These are phyloP conservation scores for Cutaneotrichosporon cyanovorans DNA, from an alignment of 1,284 basidiomycete genomes.

Conservation along the genomic window DNA sequence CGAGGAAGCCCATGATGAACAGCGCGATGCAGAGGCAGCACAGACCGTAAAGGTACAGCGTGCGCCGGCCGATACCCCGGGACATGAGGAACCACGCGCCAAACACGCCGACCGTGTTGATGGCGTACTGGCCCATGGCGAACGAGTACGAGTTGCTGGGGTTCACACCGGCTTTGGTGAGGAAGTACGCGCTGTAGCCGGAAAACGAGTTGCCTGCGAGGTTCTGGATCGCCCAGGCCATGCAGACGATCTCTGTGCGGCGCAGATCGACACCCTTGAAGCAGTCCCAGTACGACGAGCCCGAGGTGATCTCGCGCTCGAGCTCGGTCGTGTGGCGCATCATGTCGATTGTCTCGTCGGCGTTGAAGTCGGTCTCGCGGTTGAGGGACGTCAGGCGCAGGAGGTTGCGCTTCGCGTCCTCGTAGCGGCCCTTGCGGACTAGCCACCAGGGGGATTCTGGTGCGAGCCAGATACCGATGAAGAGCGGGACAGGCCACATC, in stretches of 20 bases:
- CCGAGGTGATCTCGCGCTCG: slow-evolving; percentile 30
- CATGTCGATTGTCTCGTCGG: slow-evolving; percentile 47
- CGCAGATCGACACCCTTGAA: slow-evolving; percentile 44
- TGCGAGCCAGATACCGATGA: slow-evolving; percentile 30
- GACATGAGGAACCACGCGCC: slow-evolving; percentile 45
- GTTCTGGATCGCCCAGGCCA: slow-evolving; percentile 39
- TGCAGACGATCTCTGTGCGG: slow-evolving; percentile 43
- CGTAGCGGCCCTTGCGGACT: slow-evolving; percentile 30
- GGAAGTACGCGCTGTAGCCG: slow-evolving; percentile 42
- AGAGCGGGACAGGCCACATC: slow-evolving; percentile 36
- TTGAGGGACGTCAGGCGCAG: slow-evolving; percentile 37
- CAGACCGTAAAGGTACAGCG: slow-evolving; percentile 49
- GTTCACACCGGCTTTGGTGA: slow-evolving; percentile 44
- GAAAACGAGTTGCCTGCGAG: slow-evolving; percentile 37
- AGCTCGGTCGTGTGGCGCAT: slow-evolving; percentile 40
- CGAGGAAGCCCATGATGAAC: slow-evolving; percentile 49
- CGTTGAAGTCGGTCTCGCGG: slow-evolving; percentile 40
- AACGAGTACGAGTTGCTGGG: slow-evolving; percentile 43
- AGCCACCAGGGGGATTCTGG: slow-evolving; percentile 27
- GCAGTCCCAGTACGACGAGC: slow-evolving; percentile 47
- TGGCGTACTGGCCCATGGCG: slow-evolving; percentile 41
- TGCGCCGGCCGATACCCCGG: slow-evolving; percentile 43
- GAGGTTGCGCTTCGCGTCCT: slow-evolving; percentile 47
- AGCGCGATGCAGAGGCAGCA: slow-evolving; percentile 46
- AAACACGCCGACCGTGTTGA: slow-evolving; percentile 33